Evolutionary conservation across 2,329 filamentous ascomycete species (phyloP).

Genomic region (Dissoconium aciculare): DNA sequence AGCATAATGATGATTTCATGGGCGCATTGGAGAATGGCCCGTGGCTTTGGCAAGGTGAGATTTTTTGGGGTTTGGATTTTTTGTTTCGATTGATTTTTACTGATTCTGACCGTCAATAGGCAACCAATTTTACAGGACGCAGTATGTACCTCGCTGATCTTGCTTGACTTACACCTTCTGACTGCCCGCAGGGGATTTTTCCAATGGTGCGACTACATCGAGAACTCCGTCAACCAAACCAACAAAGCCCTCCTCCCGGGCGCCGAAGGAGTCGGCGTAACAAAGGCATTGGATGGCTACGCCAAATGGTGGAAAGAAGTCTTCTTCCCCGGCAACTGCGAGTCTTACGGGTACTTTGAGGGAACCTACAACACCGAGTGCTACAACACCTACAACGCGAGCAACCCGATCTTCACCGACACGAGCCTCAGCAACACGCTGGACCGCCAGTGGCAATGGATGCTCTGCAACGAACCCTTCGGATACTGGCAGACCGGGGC

Average conservation of each 20-base stretch:
- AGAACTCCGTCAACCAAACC: conserved; percentile 15
- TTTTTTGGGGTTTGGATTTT: too few relatives aligned
- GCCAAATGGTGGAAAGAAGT: conserved; percentile 37
- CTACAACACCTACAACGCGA: conserved; percentile 38
- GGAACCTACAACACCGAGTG: conserved; percentile 33
- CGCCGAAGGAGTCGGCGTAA: conserved; percentile 37
- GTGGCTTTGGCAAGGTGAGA: conserved; percentile 43
- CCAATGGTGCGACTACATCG: conserved; percentile 29
- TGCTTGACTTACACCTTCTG: too few relatives aligned
- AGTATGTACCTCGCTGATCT: too few relatives aligned
- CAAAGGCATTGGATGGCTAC: conserved; percentile 40
- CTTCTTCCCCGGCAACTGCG: conserved; percentile 35
- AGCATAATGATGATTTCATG: conserved; percentile 40
- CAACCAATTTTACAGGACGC: conserved; percentile 34
- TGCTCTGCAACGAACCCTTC: conserved; percentile 49
- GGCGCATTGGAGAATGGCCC: conserved; percentile 40
- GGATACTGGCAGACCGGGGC: conserved; percentile 43
- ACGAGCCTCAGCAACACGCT: conserved; percentile 30
- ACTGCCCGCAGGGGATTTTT: conserved; percentile 36
- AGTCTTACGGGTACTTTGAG: conserved; percentile 35
- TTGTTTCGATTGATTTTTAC: too few relatives aligned
- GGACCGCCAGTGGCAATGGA: conserved; percentile 45
- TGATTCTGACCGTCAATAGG: too few relatives aligned
- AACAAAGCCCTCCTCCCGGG: conserved; percentile 21
- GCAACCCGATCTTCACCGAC: conserved; percentile 38